Base-by-base conservation (phyloP, 1,284 basidiomycete genomes). In the Takashimella tepidaria region DNA sequence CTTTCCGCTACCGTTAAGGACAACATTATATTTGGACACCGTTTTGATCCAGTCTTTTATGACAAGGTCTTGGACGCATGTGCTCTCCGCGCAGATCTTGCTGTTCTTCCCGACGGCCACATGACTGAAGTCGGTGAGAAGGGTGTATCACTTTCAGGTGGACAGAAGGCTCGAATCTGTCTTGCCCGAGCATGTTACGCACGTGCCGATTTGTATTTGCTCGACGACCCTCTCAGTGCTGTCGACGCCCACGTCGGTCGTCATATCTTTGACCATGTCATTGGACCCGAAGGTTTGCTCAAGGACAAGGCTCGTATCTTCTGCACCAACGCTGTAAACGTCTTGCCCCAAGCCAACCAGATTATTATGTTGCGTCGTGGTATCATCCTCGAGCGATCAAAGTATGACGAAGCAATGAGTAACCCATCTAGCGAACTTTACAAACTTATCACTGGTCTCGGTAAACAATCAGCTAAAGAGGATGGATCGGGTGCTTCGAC, bases 11-110 rank as follows among this genome's bases (percentile, higher is more conserved):
- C 88, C 0, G 82, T 95, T 51, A 83, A 85, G 50, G 88, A 92
- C 50, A 96, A 95, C 65, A 95, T 96, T 56, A 68, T 90, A 31
- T 97, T 97, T 76, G 92, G 87, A 6, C 88, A 92, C 70, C 82
- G 85, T 57, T 96, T 87, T 58, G 89, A 96, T 53, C 85, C 88
- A 58, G 79, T 64, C 8, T 72, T 67, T 56, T 70, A 70, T 53
- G 64, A 70, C 56, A 61, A 66, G 52, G 67, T 70, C 6, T 56
- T 72, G 12, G 67, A 70, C 40, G 92, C 92, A 6, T 98, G 93
- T 68, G 92, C 92, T 0, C 80, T 97, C 13, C 79, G 81, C 16
- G 84, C 84, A 20, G 93, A 97, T 74, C 72, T 97, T 12, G 83
- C 82, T 0, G 78, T 95, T 20, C 78, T 97, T 21, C 76, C 82